These are phyloP conservation scores for Solanum dulcamara DNA, from an alignment of 257 asterid genomes.

Conservation along the genomic window DNA sequence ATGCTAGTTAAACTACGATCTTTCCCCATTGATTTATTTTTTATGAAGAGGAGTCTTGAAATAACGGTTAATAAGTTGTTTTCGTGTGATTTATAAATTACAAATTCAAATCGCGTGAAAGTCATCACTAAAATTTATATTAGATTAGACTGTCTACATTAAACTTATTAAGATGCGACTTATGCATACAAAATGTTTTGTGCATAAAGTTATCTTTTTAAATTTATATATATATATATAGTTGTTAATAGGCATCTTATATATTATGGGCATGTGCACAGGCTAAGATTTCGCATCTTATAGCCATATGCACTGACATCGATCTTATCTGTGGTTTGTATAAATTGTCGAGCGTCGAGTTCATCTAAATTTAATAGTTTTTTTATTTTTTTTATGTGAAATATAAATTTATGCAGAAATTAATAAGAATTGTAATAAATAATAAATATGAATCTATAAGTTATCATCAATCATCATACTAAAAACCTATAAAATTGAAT, in stretches of 20 bases:
- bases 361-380: not conserved
- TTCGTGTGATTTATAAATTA: too few relatives aligned
- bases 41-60: not conserved
- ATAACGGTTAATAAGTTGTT: too few relatives aligned
- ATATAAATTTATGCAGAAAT: not conserved
- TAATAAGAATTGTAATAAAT: not conserved
- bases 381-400: not conserved
- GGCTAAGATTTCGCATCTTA: not conserved
- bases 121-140: too few relatives aligned
- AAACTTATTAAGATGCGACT: not conserved
- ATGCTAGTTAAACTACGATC: not conserved
- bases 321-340: not conserved
- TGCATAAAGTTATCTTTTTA: too few relatives aligned
- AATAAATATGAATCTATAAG: not conserved
- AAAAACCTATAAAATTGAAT: not conserved
- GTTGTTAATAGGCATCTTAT: not conserved
- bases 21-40: too few relatives aligned
- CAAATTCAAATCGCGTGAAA: too few relatives aligned
- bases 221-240: too few relatives aligned
- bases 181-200: too few relatives aligned
- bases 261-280: not conserved
- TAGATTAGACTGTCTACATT: too few relatives aligned
- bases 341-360: not conserved
- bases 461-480: not conserved
- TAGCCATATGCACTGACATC: not conserved